phyloP scores from a whole-genome alignment of 108 stramenopile genomes.

The Skeletonema tropicum region DNA sequence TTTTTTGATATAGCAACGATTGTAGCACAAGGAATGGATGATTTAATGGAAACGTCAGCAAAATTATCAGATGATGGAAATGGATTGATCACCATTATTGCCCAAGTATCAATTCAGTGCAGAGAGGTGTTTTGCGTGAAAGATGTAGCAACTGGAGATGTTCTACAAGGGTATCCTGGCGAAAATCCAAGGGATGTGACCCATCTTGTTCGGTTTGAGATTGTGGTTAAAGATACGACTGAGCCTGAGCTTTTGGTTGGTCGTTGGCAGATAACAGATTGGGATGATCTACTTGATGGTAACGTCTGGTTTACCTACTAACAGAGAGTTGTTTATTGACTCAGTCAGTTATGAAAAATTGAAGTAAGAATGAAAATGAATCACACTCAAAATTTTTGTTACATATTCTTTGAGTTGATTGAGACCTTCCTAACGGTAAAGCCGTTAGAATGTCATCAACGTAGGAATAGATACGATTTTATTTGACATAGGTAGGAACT shows the following conservation, averaged over 20 bases:
- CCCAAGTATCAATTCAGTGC: conserved; percentile 62
- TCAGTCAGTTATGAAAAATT: not conserved
- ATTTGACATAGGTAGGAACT: too few relatives aligned
- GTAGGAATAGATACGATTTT: too few relatives aligned
- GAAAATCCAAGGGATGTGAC: conserved; percentile 44
- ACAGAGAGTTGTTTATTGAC: not conserved
- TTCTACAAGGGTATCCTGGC: conserved; percentile 57
- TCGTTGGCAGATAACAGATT: conserved; percentile 57
- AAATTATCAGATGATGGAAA: conserved; percentile 26
- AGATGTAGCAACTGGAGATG: conserved; percentile 51
- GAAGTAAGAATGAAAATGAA: too few relatives aligned
- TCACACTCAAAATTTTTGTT: too few relatives aligned
- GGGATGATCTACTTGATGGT: conserved; percentile 66
- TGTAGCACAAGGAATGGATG: conserved; percentile 11
- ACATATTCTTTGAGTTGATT: too few relatives aligned
- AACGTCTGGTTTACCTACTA: conserved; percentile 53
- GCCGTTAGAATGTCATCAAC: too few relatives aligned
- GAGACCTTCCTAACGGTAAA: too few relatives aligned
- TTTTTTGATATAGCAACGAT: conserved; percentile 16
- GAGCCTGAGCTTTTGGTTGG: conserved; percentile 18
- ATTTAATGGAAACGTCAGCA: conserved; percentile 23
- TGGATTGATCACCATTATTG: conserved; percentile 48
- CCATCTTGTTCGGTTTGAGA: conserved; percentile 65
- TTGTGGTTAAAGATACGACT: conserved; percentile 12
- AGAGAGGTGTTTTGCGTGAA: conserved; percentile 59